phyloP scores from a whole-genome alignment of 2,329 filamentous ascomycete species.

The Fusarium cicatricum region DNA sequence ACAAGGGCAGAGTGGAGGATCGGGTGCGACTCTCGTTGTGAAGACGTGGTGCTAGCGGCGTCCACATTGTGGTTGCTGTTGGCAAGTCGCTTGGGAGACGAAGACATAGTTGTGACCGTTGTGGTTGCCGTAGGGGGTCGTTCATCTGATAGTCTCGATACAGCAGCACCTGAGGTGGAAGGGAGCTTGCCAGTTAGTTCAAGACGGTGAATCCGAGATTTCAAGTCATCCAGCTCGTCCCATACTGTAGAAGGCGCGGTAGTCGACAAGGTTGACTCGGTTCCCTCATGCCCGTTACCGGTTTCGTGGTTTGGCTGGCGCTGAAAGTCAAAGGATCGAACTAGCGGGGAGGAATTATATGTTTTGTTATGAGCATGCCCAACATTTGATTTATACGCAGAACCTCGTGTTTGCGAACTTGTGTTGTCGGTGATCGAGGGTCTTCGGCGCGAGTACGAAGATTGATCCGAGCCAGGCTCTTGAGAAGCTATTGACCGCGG shows the following conservation, averaged over 20 bases:
- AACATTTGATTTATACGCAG: slow-evolving; percentile 52
- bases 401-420: slow-evolving; percentile 51
- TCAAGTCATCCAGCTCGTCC: slow-evolving; percentile 96
- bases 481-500: slow-evolving; percentile 59
- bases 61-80: slow-evolving; percentile 39
- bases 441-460: slow-evolving; percentile 45
- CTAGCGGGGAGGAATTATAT: slow-evolving; percentile 69
- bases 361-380: slow-evolving; percentile 43
- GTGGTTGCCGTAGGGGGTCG: slow-evolving; percentile 91
- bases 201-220: slow-evolving; percentile 88
- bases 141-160: slow-evolving; percentile 78
- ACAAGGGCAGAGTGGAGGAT: slow-evolving; percentile 81
- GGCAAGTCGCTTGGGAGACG: slow-evolving; percentile 77
- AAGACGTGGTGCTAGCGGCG: slow-evolving; percentile 53
- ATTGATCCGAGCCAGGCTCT: slow-evolving; percentile 48
- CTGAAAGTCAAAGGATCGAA: slow-evolving; percentile 51
- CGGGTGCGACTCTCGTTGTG: slow-evolving; percentile 72
- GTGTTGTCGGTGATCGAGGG: slow-evolving; percentile 60
- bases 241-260: slow-evolving; percentile 93
- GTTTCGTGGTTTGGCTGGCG: slow-evolving; percentile 41
- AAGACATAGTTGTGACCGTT: slow-evolving; percentile 87
- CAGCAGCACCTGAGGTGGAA: slow-evolving; percentile 80
- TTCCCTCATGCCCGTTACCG: slow-evolving; percentile 66
- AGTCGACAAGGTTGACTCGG: slow-evolving; percentile 87
- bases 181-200: slow-evolving; percentile 91